Evolutionary conservation across 1,139 yeast species (phyloP), one percentile per base, ranked within the genome.

Genomic region (Cylindricascospora bacillispora): DNA sequence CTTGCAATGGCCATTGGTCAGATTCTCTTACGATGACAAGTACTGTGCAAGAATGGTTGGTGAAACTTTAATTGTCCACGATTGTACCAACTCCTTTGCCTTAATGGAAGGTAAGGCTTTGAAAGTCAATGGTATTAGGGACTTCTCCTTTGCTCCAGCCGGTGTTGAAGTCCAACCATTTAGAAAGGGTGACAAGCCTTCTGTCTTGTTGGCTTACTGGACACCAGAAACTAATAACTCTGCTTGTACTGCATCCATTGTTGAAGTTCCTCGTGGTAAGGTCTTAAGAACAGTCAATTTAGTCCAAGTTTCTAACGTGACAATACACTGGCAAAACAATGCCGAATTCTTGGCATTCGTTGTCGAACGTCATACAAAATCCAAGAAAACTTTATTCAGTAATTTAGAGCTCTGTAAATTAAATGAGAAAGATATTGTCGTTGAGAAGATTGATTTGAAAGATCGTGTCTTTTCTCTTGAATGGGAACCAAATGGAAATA

Each of bases 41-140:
- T 92, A 77, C 65, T 82, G 94, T 63, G 97, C 95, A 35, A 80
- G 98, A 63, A 73, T 82, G 59, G 89, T 89, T 33, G 94, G 94
- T 34, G 92, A 82, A 42, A 95, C 93, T 33, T 66, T 92, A 45
- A 89, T 94, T 29, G 70, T 92, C 41, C 92, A 86, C 59, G 83
- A 77, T 42, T 49, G 70, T 15, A 75, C 74, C 34, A 69, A 83
- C 29, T 73, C 81, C 53, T 59, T 59, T 37, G 67, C 75, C 27
- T 75, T 89, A 41, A 63, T 89, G 44, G 95, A 85, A 51, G 82
- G 81, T 62, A 86, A 86, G 62, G 64, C 82, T 45, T 65, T 85
- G 49, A 82, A 80, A 60, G 70, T 85, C 44, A 83, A 81, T 25
- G 93, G 86, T 34, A 71, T 92, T 41, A 75, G 75, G 47, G 95